Evolutionary conservation across 805 yeast genomes (phyloP), one percentile per base, ranked within the genome.

Genomic region (Sugiyamaella floridensis): DNA sequence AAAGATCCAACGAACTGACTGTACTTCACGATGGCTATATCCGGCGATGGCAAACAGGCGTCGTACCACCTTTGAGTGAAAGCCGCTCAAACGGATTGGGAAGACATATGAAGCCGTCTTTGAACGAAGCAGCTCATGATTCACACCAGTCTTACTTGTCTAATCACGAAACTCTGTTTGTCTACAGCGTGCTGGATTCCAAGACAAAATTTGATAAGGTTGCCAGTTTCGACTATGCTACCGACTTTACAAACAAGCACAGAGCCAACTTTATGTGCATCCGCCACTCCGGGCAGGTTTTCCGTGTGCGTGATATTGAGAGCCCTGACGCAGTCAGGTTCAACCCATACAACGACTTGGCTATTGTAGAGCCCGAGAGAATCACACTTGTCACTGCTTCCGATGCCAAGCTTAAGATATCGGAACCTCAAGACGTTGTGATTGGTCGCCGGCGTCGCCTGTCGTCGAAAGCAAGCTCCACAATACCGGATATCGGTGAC

Each of bases 241-340:
- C 83, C 0, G 81, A 78, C 52, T 55, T 68, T 2, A 51, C 62
- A 5, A 71, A 80, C 1, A 69, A 65, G n/a, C 76, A 82, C 19
- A 77, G 80, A 1, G 77, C 86, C 8, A 81, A 84, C 59, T 75
- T 87, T 53, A 81, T 90, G 28, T 89, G 97, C 67, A 85, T 90
- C 85, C 74, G 97, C 58, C 95, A 88, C 61, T 86, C 95, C 0
- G 97, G 97, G 2, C 84, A 87, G 50, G 82, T 89, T 0, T 89
- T 86, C 67, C 75, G 85, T 53, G 86, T 86, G 90, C 78, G 84
- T 0, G 86, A 84, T 0, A 69, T 73, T 0, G 92, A 86, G 63
- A 78, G 85, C 48, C 82, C 82, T 32, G 80, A 81, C 40, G 74
- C 82, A 8, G 64, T 85, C 8, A 73, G 72, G 14, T 85, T 89